Conservation (phyloP, 1,139 yeast species). For the Starmera stellimalicola region DNA sequence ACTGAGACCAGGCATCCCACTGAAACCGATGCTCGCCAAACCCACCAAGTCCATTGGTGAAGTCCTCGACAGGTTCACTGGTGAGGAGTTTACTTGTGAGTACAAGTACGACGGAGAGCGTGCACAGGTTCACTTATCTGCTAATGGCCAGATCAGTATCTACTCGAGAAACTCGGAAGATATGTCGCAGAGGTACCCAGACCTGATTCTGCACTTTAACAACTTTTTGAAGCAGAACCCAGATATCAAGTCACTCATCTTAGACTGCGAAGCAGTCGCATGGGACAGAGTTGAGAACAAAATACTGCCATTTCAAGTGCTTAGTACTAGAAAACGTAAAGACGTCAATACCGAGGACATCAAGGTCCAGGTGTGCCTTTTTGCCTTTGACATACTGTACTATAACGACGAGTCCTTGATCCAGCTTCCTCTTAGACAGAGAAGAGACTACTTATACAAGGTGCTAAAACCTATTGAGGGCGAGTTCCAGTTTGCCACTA, state of each 20-base stretch:
- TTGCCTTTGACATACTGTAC: slow-evolving; percentile 81
- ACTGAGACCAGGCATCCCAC: slow-evolving; percentile 85
- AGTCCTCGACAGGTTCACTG: slow-evolving; percentile 71
- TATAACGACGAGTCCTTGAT: slow-evolving; percentile 65
- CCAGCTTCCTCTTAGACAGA: slow-evolving; percentile 55
- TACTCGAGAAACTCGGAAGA: slow-evolving; percentile 95
- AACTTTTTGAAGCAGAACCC: slow-evolving; percentile 40
- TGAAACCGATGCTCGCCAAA: slow-evolving; percentile 96
- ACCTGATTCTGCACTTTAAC: slow-evolving; percentile 59
- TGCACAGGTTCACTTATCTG: slow-evolving; percentile 80
- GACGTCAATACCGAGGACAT: slow-evolving; percentile 83
- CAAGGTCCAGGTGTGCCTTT: slow-evolving; percentile 82
- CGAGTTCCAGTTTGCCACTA: slow-evolving; percentile 73
- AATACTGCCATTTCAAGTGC: slow-evolving; percentile 85
- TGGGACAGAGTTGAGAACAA: slow-evolving; percentile 74
- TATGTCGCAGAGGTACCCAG: slow-evolving; percentile 95
- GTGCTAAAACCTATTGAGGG: slow-evolving; percentile 60
- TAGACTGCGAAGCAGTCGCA: slow-evolving; percentile 99
- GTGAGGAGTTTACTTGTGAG: slow-evolving; percentile 79
- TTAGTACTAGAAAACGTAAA: slow-evolving; percentile 89
- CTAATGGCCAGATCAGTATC: slow-evolving; percentile 60
- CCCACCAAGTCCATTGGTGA: slow-evolving; percentile 92
- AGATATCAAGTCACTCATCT: slow-evolving; percentile 44
- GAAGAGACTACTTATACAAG: slow-evolving; percentile 52
- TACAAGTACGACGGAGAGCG: slow-evolving; percentile 97